These are phyloP conservation scores for Pseudocercospora pini-densiflorae DNA, from an alignment of 2,329 filamentous ascomycete genomes.

Conservation along the genomic window DNA sequence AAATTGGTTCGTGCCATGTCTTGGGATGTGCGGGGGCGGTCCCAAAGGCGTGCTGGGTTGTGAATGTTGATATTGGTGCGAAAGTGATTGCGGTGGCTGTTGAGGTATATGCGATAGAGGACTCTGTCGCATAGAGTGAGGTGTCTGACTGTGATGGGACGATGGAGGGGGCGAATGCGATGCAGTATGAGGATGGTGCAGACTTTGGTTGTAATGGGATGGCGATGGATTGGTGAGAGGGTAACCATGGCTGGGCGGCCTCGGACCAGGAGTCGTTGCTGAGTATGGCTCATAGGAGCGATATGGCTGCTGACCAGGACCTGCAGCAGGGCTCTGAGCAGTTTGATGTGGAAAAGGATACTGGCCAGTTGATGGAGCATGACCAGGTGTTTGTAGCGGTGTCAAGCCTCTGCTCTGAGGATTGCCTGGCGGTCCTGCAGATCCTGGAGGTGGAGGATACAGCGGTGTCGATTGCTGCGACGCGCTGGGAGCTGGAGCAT, in stretches of 20 bases:
- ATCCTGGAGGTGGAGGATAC: constrained; percentile 28
- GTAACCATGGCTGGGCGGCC: constrained; percentile 32
- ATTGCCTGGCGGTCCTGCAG: constrained; percentile 26
- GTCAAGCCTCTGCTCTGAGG: constrained; percentile 34
- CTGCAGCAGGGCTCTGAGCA: constrained; percentile 37
- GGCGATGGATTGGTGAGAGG: constrained; percentile 33
- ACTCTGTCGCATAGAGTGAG: constrained; percentile 38
- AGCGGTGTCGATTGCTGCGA: constrained; percentile 27
- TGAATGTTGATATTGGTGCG: constrained; percentile 46
- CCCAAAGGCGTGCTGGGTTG: constrained; percentile 56
- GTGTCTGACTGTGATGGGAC: constrained; percentile 39
- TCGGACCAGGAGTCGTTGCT: constrained; percentile 33
- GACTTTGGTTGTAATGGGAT: constrained; percentile 27
- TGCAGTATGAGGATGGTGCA: constrained; percentile 22
- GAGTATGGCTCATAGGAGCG: constrained; percentile 29
- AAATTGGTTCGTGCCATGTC: constrained; percentile 32
- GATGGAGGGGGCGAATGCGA: constrained; percentile 41
- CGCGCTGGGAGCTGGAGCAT: constrained; percentile 19
- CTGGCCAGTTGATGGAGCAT: constrained; percentile 24
- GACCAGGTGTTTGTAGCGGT: constrained; percentile 35
- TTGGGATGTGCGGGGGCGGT: constrained; percentile 44
- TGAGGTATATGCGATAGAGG: constrained; percentile 30
- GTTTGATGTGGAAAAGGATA: constrained; percentile 33
- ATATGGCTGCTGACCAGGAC: constrained; percentile 29
- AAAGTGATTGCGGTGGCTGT: constrained; percentile 32